Evolutionary conservation across 257 asterid species (phyloP).

Genomic region (Penstemon barbatus): DNA sequence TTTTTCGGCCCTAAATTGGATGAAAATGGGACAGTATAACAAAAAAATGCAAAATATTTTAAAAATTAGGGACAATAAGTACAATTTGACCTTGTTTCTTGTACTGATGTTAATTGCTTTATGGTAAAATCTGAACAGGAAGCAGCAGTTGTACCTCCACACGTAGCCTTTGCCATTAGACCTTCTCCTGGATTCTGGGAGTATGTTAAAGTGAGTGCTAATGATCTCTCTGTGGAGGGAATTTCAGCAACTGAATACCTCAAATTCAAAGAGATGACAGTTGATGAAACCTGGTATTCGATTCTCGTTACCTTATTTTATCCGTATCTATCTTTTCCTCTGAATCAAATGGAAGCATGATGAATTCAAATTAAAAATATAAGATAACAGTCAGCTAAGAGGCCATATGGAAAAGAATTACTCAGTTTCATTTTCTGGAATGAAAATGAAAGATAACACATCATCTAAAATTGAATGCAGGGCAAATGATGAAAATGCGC

Average conservation of each 20-base stretch:
- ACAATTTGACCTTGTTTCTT: not conserved
- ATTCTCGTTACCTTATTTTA: not conserved
- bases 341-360: not conserved
- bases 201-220: constrained; percentile 71
- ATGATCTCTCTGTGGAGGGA: constrained; percentile 81
- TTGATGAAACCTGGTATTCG: constrained; percentile 69
- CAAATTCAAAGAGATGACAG: constrained; percentile 75
- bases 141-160: constrained; percentile 90
- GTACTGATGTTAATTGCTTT: not conserved
- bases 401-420: no score
- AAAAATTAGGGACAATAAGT: no score
- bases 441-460: not conserved
- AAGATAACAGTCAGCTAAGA: no score
- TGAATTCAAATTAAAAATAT: no score
- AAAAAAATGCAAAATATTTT: no score
- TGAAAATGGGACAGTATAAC: no score
- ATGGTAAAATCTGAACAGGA: constrained; percentile 42
- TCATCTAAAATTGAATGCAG: constrained; percentile 40
- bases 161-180: constrained; percentile 73
- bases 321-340: not conserved
- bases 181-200: constrained; percentile 96
- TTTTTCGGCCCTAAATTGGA: no score
- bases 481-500: constrained; percentile 83
- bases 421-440: no score
- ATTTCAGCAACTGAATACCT: constrained; percentile 71